A percentile compares a stretch with the other conserved stretches of the same genome.
Conservation (phyloP, 2,329 filamentous ascomycete species). For the Ophiostoma sp. region DNA sequence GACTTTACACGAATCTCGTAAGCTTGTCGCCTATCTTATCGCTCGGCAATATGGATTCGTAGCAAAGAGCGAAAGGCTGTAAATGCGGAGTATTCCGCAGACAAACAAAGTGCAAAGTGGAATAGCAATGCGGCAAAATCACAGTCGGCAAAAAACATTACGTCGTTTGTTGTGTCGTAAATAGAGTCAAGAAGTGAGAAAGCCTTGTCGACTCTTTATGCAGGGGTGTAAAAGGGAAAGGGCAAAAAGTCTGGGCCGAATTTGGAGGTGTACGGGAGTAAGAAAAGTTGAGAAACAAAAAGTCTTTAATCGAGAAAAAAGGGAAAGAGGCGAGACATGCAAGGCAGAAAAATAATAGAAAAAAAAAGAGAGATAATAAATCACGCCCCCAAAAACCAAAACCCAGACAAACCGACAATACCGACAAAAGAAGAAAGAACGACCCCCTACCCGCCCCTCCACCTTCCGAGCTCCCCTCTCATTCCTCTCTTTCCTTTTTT, state of each 20-base stretch:
- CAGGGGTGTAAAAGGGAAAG: not conserved
- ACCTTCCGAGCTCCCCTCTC: not conserved
- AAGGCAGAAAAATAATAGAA: not conserved
- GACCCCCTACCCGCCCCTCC: not conserved
- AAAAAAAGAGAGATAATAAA: not conserved
- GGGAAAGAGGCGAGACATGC: slow-evolving; percentile 6
- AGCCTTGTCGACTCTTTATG: not conserved
- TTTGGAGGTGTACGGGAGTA: not conserved
- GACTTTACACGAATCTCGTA: not conserved
- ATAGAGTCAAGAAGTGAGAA: not conserved
- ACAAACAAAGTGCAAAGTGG: not conserved
- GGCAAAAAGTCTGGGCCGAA: not conserved
- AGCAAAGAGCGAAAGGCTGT: not conserved
- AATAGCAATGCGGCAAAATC: not conserved
- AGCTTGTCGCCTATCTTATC: slow-evolving; percentile 9
- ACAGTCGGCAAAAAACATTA: not conserved
- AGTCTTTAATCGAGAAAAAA: not conserved
- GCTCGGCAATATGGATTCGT: not conserved
- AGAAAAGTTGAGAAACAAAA: not conserved
- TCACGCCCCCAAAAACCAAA: not conserved
- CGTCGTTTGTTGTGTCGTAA: not conserved
- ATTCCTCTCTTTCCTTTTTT: slow-evolving; percentile 15
- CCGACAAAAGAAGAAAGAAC: slow-evolving; percentile 20
- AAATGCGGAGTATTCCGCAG: not conserved
- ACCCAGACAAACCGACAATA: not conserved